Conservation (phyloP, 371 early-diverging fungal species). For the Mucor saturninus region DNA sequence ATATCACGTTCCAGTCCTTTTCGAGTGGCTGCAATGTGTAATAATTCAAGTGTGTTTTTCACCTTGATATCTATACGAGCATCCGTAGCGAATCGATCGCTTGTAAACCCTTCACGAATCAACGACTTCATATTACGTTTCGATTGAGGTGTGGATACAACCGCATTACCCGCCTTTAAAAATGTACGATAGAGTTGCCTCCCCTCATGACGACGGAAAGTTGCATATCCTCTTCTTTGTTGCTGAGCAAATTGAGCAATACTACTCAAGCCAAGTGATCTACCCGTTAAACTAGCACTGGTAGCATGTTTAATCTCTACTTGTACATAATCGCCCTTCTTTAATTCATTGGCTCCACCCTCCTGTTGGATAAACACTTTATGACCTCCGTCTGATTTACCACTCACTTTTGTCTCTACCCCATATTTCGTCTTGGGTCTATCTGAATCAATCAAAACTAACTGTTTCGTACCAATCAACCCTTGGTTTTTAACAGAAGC, state of each 20-base stretch:
- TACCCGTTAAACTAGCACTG: conserved; percentile 44
- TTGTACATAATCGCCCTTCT: conserved; percentile 45
- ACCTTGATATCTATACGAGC: conserved; percentile 20
- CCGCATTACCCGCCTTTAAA: conserved; percentile 24
- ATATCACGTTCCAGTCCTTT: conserved; percentile 28
- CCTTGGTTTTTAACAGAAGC: conserved; percentile 61
- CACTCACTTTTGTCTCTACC: conserved; percentile 42
- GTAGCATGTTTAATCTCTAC: conserved; percentile 37
- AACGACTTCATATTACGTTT: conserved; percentile 12
- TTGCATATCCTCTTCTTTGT: conserved; percentile 5
- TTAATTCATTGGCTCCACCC: neutral
- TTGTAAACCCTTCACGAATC: conserved; percentile 32
- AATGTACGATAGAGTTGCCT: conserved; percentile 22
- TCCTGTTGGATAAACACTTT: conserved; percentile 52
- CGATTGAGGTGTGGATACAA: conserved; percentile 7
- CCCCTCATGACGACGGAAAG: neutral
- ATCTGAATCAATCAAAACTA: conserved; percentile 73
- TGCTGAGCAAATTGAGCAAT: conserved; percentile 23
- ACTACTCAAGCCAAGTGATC: conserved; percentile 18
- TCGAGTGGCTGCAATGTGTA: conserved; percentile 18
- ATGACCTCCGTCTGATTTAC: conserved; percentile 65
- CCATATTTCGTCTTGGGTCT: conserved; percentile 49
- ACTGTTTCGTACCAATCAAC: conserved; percentile 56
- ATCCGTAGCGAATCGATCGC: conserved; percentile 16
- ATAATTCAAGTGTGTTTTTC: conserved; percentile 30